Evolutionary conservation across 495 filamentous ascomycete genomes (phyloP).

Genomic region (Tetracladium setigerum): DNA sequence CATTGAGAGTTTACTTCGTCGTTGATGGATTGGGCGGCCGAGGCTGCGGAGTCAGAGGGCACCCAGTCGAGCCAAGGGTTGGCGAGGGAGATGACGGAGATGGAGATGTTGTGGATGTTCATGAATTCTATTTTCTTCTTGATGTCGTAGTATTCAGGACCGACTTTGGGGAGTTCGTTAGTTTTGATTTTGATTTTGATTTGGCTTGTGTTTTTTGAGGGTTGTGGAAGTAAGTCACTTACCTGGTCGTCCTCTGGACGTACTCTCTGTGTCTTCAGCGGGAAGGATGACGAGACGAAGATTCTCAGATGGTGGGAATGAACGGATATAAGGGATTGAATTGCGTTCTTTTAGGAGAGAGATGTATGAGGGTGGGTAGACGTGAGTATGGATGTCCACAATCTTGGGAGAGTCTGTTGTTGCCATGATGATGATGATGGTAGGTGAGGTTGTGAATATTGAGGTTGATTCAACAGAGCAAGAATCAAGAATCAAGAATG

Average conservation of each 20-base stretch:
- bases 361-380: constrained; percentile 84
- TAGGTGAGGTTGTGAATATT: too few species aligned
- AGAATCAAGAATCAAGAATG: too few species aligned
- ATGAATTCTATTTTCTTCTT: constrained; percentile 77
- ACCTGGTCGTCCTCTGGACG: constrained; percentile 33
- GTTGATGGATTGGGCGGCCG: constrained; percentile 62
- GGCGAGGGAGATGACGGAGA: constrained; percentile 81
- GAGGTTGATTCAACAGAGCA: too few species aligned
- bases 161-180: too few species aligned
- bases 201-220: too few species aligned
- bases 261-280: constrained; percentile 50
- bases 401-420: constrained; percentile 32
- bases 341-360: constrained; percentile 67
- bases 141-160: constrained; percentile 33
- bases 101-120: constrained; percentile 71
- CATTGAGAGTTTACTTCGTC: constrained; percentile 68
- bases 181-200: constrained; percentile 14
- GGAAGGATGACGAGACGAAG: constrained; percentile 78
- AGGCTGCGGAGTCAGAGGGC: constrained; percentile 47
- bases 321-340: constrained; percentile 74
- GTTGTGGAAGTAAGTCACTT: too few species aligned
- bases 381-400: constrained; percentile 91
- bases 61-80: constrained; percentile 97
- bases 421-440: constrained; percentile 4
- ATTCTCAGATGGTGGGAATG: constrained; percentile 45